Evolutionary conservation across 768 basidiomycete genomes (phyloP).

Genomic region (Gloeophyllum trabeum): DNA sequence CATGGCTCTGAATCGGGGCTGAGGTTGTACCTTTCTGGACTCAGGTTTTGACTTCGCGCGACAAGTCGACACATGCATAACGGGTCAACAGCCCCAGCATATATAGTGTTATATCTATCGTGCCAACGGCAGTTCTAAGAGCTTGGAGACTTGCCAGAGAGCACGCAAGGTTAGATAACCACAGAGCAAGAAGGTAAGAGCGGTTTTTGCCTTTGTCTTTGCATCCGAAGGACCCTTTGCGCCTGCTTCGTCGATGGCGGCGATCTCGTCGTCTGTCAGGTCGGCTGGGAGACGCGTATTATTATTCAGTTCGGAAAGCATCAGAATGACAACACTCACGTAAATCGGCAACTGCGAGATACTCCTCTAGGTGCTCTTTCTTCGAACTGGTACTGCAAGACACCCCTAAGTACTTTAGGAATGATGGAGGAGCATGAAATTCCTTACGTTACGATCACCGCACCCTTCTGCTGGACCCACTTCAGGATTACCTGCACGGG

Average conservation of each 20-base stretch:
- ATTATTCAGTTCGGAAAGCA: background rate
- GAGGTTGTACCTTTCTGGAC: too few species aligned
- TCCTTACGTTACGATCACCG: constrained; percentile 42
- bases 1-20: too few species aligned
- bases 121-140: too few species aligned
- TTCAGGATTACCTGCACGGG: constrained; percentile 50
- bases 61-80: too few species aligned
- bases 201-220: too few species aligned
- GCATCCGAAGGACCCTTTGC: constrained; percentile 39
- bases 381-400: constrained; percentile 43
- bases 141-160: too few species aligned
- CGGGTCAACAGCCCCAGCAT: too few species aligned
- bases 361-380: constrained; percentile 51
- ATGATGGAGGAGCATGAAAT: constrained; percentile 6
- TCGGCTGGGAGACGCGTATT: constrained; percentile 22
- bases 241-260: constrained; percentile 53
- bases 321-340: constrained; percentile 21
- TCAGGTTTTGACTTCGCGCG: too few species aligned
- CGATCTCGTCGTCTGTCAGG: constrained; percentile 46
- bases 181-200: too few species aligned
- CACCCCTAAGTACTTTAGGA: background rate
- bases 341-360: constrained; percentile 54
- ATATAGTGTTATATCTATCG: too few species aligned
- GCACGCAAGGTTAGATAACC: too few species aligned
- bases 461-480: constrained; percentile 51